A percentile compares a stretch with the other conserved stretches of the same genome.
These are phyloP conservation scores for Syzygium jambos DNA, from an alignment of 345 rosid species.

Conservation along the genomic window DNA sequence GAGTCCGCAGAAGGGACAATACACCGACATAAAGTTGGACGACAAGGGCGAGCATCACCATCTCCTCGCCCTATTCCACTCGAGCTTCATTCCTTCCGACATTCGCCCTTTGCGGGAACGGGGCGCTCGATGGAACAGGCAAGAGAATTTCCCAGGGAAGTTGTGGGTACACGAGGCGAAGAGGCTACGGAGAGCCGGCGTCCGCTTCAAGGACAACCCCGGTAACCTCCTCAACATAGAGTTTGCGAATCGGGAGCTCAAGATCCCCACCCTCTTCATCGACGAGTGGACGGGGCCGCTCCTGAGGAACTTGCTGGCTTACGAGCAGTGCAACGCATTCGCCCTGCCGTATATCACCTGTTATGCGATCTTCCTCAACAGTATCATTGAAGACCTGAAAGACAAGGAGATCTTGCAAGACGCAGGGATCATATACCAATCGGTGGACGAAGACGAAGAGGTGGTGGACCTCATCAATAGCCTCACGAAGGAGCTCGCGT, in stretches of 20 bases:
- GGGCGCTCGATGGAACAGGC: not conserved
- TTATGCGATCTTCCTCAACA: not conserved
- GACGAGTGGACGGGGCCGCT: not conserved
- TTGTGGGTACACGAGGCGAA: not conserved
- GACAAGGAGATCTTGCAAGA: not conserved
- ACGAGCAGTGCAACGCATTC: not conserved
- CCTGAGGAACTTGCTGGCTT: slow-evolving; percentile 4
- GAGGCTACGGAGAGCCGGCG: not conserved
- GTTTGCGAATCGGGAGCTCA: not conserved
- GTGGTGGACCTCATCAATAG: not conserved
- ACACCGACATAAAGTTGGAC: not conserved
- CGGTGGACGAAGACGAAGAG: not conserved
- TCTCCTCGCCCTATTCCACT: slow-evolving; percentile 1
- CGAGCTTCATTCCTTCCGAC: not conserved
- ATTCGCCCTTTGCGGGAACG: not conserved
- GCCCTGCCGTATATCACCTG: slow-evolving; percentile 1
- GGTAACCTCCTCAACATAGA: slow-evolving; percentile 1
- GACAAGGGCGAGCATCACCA: not conserved
- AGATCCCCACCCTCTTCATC: not conserved
- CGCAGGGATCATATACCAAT: not conserved
- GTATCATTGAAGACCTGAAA: not conserved
- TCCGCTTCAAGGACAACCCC: not conserved
- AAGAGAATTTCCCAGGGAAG: not conserved
- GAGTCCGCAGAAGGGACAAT: not conserved
- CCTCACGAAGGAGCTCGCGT: slow-evolving; percentile 1